A percentile compares a stretch with the other conserved stretches of the same genome.
These are phyloP conservation scores for Megacollybia marginata DNA, from an alignment of 768 basidiomycete species.

Conservation along the genomic window DNA sequence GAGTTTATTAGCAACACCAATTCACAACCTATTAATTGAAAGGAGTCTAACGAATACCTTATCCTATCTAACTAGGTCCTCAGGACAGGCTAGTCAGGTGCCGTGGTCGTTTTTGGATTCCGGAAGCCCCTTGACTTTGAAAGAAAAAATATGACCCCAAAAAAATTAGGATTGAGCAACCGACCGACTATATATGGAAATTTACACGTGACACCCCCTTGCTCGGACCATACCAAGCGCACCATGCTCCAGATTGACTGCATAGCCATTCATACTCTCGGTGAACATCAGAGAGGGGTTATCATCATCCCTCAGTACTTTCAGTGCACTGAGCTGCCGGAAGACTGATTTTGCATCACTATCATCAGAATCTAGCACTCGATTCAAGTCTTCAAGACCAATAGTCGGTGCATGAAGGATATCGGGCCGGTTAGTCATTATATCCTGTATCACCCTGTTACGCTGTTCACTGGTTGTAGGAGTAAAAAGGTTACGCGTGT, in stretches of 20 bases:
- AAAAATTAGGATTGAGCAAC: too few relatives aligned
- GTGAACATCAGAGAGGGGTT: slow-evolving; percentile 59
- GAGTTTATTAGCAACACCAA: too few relatives aligned
- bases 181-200: too few relatives aligned
- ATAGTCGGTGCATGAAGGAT: slow-evolving; percentile 42
- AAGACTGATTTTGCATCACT: slow-evolving; percentile 40
- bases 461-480: slow-evolving; percentile 2
- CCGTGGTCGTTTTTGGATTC: too few relatives aligned
- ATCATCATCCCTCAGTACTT: slow-evolving; percentile 63
- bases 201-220: too few relatives aligned
- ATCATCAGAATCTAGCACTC: background rate
- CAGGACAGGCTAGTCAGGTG: too few relatives aligned
- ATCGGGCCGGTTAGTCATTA: too few relatives aligned
- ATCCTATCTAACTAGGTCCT: too few relatives aligned
- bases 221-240: slow-evolving; percentile 39
- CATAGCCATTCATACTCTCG: slow-evolving; percentile 54
- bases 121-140: too few relatives aligned
- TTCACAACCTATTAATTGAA: too few relatives aligned
- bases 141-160: too few relatives aligned
- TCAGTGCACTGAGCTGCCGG: slow-evolving; percentile 62
- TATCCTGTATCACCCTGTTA: slow-evolving; percentile 23
- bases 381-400: slow-evolving; percentile 22
- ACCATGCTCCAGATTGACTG: slow-evolving; percentile 49
- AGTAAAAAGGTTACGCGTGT: slow-evolving; percentile 3
- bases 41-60: too few relatives aligned